Percentiles rank a stretch among this genome's conserved stretches.
phyloP scores from a whole-genome alignment of 2,329 filamentous ascomycete species.

The Fusarium sublunatum region DNA sequence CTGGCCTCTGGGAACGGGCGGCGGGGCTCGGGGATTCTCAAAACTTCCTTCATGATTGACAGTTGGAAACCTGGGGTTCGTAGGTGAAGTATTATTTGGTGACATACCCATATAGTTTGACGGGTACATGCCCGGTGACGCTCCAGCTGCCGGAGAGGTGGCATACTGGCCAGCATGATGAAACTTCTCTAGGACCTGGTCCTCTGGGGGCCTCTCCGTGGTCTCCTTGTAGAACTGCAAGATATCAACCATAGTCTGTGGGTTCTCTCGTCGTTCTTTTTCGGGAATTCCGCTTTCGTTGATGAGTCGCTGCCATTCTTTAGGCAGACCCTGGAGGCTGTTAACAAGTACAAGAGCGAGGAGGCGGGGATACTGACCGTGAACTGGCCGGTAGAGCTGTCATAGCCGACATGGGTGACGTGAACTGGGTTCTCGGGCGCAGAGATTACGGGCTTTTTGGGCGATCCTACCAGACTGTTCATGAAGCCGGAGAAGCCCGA shows the following conservation, averaged over 20 bases:
- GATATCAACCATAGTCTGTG: slow-evolving; percentile 94
- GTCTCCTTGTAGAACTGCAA: slow-evolving; percentile 98
- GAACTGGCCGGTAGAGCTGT: slow-evolving; percentile 95
- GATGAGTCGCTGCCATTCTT: slow-evolving; percentile 96
- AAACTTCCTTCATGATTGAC: slow-evolving; percentile 93
- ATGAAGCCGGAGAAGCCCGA: slow-evolving; percentile 89
- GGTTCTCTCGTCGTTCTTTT: slow-evolving; percentile 94
- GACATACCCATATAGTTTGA: slow-evolving; percentile 68
- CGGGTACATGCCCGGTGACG: slow-evolving; percentile 66
- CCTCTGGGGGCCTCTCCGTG: slow-evolving; percentile 80
- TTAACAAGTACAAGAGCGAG: slow-evolving; percentile 27
- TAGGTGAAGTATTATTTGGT: slow-evolving; percentile 79
- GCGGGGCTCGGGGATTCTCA: slow-evolving; percentile 93
- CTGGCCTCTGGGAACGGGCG: slow-evolving; percentile 77
- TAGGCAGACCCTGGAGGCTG: slow-evolving; percentile 80
- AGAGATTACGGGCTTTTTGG: slow-evolving; percentile 93
- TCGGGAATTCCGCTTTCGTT: slow-evolving; percentile 96
- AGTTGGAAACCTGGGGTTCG: slow-evolving; percentile 85
- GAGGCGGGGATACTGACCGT: slow-evolving; percentile 71
- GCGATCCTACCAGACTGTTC: slow-evolving; percentile 84
- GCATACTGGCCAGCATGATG: slow-evolving; percentile 77
- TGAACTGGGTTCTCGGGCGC: slow-evolving; percentile 97
- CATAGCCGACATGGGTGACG: slow-evolving; percentile 97
- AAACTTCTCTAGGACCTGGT: slow-evolving; percentile 95
- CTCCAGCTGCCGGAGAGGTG: slow-evolving; percentile 56